Evolutionary conservation across 257 asterid genomes (phyloP), one percentile per base, ranked within the genome.

Genomic region (Misopates orontium): DNA sequence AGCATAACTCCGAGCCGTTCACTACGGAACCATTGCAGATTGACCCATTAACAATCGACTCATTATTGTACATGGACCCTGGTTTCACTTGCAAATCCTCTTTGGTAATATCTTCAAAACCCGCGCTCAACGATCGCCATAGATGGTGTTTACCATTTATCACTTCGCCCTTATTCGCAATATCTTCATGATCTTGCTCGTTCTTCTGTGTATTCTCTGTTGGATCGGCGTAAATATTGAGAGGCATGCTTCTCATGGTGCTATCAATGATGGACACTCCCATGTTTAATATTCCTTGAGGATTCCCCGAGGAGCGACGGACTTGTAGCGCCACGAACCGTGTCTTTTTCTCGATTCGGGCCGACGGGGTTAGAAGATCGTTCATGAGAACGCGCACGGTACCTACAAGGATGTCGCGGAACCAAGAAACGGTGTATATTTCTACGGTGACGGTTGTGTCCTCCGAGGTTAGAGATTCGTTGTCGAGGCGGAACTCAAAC

Each of bases 211-310:
- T 65, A 22, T 62, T 55, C 68, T 65, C 68, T 24, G 59, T 41
- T 8, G 5, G 39, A 0, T 74, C 78, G 3, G 64, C 0, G 56
- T 32, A 4, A n/a, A 4, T 56, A 22, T 69, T 64, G 5, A 83
- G 61, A 8, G 81, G 76, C 87, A 70, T 77, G 71, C 80, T 79
- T 53, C 75, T 65, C 60, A 75, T 68, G 62, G 87, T 59, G 70
- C 60, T 72, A 54, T 86, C 91, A 3, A 75, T 53, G 0, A 91
- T 68, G 47, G 84, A 18, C 0, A 88, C 88, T 4, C 95, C 94
- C 91, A 91, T 78, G 83, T 86, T 91, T 51, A 91, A 90, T 16
- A 88, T 88, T 0, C 96, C 97, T 56, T 86, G 97, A 3, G 96
- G 96, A 55, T 59, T 58, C n/a, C 97, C 96, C 0, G 95, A 79